Evolutionary conservation across 352 stramenopile genomes (phyloP).

Genomic region (Globisporangium solare): DNA sequence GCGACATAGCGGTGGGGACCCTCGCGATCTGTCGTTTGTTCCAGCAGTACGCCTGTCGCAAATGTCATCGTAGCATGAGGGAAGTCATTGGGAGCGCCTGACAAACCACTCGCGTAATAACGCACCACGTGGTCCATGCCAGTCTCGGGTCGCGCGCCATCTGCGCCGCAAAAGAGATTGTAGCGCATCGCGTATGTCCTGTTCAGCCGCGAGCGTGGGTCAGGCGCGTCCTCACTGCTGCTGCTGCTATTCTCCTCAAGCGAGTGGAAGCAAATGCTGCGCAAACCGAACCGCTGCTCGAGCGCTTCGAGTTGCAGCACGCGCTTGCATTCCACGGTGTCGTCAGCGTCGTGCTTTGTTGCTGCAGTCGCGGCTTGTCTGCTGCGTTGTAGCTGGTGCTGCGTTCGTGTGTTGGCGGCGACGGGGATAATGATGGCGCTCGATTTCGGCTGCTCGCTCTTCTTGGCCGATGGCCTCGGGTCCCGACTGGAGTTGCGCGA

Average conservation of each 20-base stretch:
- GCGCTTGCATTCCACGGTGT: not conserved
- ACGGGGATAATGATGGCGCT: slow-evolving; percentile 30
- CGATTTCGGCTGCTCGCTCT: slow-evolving; percentile 17
- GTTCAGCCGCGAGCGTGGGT: not conserved
- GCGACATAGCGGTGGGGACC: slow-evolving; percentile 15
- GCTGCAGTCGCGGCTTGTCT: not conserved
- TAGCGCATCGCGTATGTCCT: slow-evolving; percentile 6
- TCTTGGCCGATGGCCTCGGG: not conserved
- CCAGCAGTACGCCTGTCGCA: slow-evolving; percentile 35
- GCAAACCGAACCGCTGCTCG: slow-evolving; percentile 7
- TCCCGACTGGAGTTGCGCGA: not conserved
- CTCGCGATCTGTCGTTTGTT: slow-evolving; percentile 21
- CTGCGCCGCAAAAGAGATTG: slow-evolving; percentile 24
- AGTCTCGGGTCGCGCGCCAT: slow-evolving; percentile 8
- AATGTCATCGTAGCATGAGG: too few relatives aligned
- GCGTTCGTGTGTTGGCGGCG: not conserved
- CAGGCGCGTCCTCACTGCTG: not conserved
- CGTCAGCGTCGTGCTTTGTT: too few relatives aligned
- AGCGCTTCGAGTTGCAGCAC: slow-evolving; percentile 16
- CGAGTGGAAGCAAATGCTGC: slow-evolving; percentile 24
- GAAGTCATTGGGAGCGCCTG: too few relatives aligned
- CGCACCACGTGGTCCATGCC: slow-evolving; percentile 26
- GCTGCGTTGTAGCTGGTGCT: slow-evolving; percentile 6
- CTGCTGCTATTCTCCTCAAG: not conserved
- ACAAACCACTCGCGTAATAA: not conserved